A percentile compares a stretch with the other conserved stretches of the same genome.
phyloP scores from a whole-genome alignment of 2,329 filamentous ascomycete species.

The Ophiostoma sp. region DNA sequence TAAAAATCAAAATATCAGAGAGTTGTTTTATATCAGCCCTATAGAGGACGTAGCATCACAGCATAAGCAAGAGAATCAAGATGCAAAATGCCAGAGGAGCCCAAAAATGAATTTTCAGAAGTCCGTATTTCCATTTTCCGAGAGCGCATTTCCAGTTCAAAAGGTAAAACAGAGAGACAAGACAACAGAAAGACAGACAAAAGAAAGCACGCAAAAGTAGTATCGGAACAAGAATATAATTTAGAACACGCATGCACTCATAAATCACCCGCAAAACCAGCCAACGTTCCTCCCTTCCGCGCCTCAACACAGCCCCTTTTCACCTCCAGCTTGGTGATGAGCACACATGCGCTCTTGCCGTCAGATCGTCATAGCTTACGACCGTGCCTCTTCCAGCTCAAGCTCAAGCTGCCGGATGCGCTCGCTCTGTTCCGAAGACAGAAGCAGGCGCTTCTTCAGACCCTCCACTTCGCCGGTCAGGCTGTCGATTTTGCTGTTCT shows the following conservation, averaged over 20 bases:
- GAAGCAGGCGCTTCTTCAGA: conserved; percentile 70
- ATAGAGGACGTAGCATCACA: too few species aligned
- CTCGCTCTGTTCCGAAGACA: conserved; percentile 60
- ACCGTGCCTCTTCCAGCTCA: conserved; percentile 59
- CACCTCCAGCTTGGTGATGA: neutral
- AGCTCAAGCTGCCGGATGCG: conserved; percentile 62
- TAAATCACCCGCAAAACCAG: neutral
- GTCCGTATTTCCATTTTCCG: neutral
- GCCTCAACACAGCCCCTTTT: neutral
- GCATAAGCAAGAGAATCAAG: neutral
- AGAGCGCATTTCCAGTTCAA: neutral
- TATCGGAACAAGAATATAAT: neutral
- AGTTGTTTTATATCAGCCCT: too few species aligned
- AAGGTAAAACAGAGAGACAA: neutral
- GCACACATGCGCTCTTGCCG: neutral
- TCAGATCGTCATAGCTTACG: conserved; percentile 33
- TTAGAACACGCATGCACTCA: conserved; percentile 9
- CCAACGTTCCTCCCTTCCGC: conserved; percentile 3
- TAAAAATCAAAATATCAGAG: too few species aligned
- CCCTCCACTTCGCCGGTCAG: conserved; percentile 70
- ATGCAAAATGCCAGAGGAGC: neutral
- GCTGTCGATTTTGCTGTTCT: conserved; percentile 66
- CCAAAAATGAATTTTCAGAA: neutral
- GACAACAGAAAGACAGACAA: neutral
- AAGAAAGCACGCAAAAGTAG: neutral